Percentiles rank a stretch among this genome's conserved stretches.
These are phyloP conservation scores for Cladophialophora yegresii DNA, from an alignment of 2,329 filamentous ascomycete species.

Conservation along the genomic window DNA sequence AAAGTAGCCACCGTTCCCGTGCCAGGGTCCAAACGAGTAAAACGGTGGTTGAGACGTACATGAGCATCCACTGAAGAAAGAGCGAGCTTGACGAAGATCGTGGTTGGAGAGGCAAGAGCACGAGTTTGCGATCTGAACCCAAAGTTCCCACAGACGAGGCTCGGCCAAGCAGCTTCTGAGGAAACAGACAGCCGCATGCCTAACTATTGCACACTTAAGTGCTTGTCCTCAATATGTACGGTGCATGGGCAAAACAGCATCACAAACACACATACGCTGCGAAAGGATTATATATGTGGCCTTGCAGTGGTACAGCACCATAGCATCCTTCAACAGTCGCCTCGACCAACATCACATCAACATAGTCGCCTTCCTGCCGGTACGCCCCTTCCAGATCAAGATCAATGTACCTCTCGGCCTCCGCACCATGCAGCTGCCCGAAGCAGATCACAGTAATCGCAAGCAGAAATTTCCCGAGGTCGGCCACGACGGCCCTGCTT, in stretches of 20 bases:
- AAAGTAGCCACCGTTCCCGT: too few relatives aligned
- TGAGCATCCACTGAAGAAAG: neutral
- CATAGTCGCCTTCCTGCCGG: neutral
- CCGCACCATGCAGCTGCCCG: neutral
- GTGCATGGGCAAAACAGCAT: neutral
- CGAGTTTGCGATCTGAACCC: too few relatives aligned
- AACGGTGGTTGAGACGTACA: neutral
- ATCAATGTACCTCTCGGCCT: neutral
- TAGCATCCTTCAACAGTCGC: neutral
- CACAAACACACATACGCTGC: neutral
- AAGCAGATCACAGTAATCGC: neutral
- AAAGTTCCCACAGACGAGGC: too few relatives aligned
- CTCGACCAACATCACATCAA: neutral
- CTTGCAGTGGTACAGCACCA: neutral
- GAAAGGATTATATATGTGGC: neutral
- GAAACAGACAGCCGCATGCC: neutral
- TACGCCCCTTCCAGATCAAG: neutral
- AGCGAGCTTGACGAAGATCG: neutral
- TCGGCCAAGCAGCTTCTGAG: neutral
- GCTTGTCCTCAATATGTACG: neutral
- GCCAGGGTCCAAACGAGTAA: too few relatives aligned
- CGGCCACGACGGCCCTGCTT: too few relatives aligned
- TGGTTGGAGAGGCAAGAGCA: neutral
- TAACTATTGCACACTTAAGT: neutral
- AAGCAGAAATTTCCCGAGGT: neutral